Evolutionary conservation across 257 asterid genomes (phyloP).

Genomic region (Solanum habrochaites): DNA sequence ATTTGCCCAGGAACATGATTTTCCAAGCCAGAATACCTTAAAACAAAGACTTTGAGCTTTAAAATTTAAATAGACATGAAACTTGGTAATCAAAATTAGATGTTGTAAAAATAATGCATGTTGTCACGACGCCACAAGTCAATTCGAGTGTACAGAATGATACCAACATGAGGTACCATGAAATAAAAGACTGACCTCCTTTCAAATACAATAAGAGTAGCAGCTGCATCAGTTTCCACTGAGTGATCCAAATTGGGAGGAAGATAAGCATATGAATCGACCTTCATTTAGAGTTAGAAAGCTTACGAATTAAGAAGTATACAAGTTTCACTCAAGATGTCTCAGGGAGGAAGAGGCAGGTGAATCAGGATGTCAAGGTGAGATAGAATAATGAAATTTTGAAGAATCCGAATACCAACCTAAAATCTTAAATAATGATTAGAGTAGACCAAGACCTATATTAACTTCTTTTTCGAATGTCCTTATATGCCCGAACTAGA

Average conservation of each 20-base stretch:
- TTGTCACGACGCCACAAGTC: neutral
- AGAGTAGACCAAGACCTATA: neutral
- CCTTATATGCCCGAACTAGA: neutral
- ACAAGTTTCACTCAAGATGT: neutral
- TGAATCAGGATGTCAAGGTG: neutral
- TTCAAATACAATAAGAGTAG: slow-evolving; percentile 65
- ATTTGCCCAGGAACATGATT: slow-evolving; percentile 34
- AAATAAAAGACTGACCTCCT: slow-evolving; percentile 49
- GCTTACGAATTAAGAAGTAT: neutral
- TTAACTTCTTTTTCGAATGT: neutral
- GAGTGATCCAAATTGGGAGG: slow-evolving; percentile 66
- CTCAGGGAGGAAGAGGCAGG: neutral
- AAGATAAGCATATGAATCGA: slow-evolving; percentile 84
- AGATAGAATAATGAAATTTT: neutral
- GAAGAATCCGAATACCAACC: neutral
- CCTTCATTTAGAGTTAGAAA: slow-evolving; percentile 34
- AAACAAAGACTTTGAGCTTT: slow-evolving; percentile 1
- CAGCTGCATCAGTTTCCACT: slow-evolving; percentile 46
- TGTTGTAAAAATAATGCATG: neutral
- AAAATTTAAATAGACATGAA: neutral
- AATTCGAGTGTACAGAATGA: neutral
- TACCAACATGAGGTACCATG: neutral
- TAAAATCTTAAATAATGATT: neutral
- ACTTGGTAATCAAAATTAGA: neutral
- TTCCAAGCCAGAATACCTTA: slow-evolving; percentile 60